Evolutionary conservation across 768 basidiomycete species (phyloP).

Genomic region (Russula foetens): DNA sequence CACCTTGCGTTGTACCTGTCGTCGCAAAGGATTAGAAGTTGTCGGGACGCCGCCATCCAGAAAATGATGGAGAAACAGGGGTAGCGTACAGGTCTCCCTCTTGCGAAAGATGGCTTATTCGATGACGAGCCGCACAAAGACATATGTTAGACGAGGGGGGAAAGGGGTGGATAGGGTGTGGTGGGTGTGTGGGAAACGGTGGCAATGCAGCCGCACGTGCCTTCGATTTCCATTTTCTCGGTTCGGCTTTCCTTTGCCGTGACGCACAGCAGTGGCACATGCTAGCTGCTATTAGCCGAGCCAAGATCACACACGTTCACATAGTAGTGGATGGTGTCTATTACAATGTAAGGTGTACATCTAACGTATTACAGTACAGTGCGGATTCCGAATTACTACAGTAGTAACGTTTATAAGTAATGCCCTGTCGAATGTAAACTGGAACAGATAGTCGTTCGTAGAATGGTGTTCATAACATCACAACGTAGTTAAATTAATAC

Average conservation of each 20-base stretch:
- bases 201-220: neutral
- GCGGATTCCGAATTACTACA: neutral
- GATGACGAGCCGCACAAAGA: conserved; percentile 11
- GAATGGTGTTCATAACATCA: too few relatives aligned
- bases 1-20: conserved; percentile 49
- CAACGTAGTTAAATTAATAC: conserved; percentile 10
- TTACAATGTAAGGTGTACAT: too few relatives aligned
- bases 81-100: conserved; percentile 9
- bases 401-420: neutral
- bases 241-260: neutral
- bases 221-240: neutral
- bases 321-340: too few relatives aligned
- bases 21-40: neutral
- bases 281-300: neutral
- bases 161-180: conserved; percentile 1
- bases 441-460: neutral
- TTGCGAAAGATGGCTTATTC: conserved; percentile 6
- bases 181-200: conserved; percentile 4
- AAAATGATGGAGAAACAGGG: neutral
- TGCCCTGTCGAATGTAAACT: neutral
- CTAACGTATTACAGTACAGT: neutral
- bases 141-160: conserved; percentile 1
- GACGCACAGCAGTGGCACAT: neutral
- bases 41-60: neutral
- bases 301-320: too few relatives aligned